Percentiles rank a stretch among this genome's conserved stretches.
Conservation (phyloP, 345 rosid species). For the Laguncularia racemosa region DNA sequence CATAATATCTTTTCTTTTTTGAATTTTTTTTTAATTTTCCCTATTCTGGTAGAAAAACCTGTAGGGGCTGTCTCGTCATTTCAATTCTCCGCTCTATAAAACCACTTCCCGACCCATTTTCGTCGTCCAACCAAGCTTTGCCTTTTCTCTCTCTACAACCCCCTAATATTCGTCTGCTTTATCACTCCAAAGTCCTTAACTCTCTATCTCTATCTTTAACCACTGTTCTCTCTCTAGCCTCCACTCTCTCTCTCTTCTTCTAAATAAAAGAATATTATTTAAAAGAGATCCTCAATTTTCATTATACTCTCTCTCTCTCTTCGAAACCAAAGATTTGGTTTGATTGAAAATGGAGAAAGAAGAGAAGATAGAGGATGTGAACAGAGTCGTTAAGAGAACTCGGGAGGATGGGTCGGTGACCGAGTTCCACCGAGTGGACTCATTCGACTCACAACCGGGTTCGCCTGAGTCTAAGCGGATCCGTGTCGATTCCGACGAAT, state of each 20-base stretch:
- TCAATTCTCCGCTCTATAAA: slow-evolving; percentile 26
- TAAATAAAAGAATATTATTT: no score
- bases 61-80: slow-evolving; percentile 4
- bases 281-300: neutral
- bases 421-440: slow-evolving; percentile 1
- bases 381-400: no score
- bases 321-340: no score
- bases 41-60: neutral
- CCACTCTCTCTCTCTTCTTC: neutral
- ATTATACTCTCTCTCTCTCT: neutral
- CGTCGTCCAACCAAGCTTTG: slow-evolving; percentile 4
- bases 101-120: slow-evolving; percentile 16
- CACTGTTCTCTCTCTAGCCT: neutral
- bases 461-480: slow-evolving; percentile 21
- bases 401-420: neutral
- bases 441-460: slow-evolving; percentile 5
- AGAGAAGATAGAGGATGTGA: neutral
- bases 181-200: no score
- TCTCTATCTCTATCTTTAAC: neutral
- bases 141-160: slow-evolving; percentile 24
- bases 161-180: neutral
- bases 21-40: neutral
- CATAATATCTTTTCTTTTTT: neutral
- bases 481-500: slow-evolving; percentile 19
- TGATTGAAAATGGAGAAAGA: neutral